Percentiles rank a stretch among this genome's conserved stretches.
Evolutionary conservation across 108 stramenopile species (phyloP).

Genomic region (Skeletonema potamos): DNA sequence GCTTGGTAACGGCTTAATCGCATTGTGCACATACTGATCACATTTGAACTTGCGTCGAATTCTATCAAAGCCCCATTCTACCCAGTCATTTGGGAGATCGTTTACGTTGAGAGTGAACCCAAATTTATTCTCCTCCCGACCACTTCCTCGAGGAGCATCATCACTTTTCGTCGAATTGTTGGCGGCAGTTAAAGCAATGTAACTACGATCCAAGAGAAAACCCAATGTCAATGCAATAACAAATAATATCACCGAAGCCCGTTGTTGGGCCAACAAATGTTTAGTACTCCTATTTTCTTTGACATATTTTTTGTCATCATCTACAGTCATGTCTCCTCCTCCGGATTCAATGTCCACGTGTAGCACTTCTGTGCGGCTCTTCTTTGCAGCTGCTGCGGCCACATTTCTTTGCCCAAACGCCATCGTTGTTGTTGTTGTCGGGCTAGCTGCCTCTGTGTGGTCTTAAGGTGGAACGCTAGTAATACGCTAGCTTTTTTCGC

Average conservation of each 20-base stretch:
- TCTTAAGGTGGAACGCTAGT: too few relatives aligned
- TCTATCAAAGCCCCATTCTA: background rate
- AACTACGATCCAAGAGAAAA: background rate
- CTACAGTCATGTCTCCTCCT: background rate
- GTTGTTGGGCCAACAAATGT: too few relatives aligned
- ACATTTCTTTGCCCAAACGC: background rate
- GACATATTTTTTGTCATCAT: background rate
- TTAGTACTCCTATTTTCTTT: background rate
- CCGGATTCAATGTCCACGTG: background rate
- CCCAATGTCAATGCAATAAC: background rate
- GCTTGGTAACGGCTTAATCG: background rate
- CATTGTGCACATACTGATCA: background rate
- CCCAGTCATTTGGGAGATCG: constrained; percentile 6
- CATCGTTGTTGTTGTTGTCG: background rate
- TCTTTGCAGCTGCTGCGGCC: background rate
- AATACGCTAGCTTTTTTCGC: too few relatives aligned
- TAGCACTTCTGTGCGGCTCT: background rate
- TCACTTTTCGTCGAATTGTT: background rate
- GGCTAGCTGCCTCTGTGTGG: too few relatives aligned
- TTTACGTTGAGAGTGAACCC: background rate
- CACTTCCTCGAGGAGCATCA: background rate
- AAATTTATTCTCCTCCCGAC: background rate
- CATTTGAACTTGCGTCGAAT: background rate
- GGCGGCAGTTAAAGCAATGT: background rate
- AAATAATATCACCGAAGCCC: background rate